Base-by-base conservation (phyloP, 495 filamentous ascomycete species). In the Aspergillus campestris region DNA sequence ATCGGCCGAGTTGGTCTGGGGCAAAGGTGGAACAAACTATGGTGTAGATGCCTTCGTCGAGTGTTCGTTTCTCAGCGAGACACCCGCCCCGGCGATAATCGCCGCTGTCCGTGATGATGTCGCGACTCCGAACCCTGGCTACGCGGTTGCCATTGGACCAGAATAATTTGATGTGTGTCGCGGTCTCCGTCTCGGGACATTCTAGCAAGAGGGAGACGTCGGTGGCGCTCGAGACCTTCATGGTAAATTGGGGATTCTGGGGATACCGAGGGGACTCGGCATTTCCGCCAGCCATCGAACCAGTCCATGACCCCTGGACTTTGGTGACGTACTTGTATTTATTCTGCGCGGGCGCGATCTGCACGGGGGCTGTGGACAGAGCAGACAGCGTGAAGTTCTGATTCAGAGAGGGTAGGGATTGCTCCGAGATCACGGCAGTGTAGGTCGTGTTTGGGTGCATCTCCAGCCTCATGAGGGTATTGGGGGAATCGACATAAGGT, bases 401-500 rank as follows among this genome's bases (percentile, higher is more conserved):
- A 38, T 63, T 73, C 5, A 73, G 64, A 3, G 80, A 65, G 5
- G 84, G 81, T 7, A 97, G 70, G 11, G 81, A 80, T 59, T 92
- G 80, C 55, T 94, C 80, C 8, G 86, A 81, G 31, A 89, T 73
- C 15, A 90, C 89, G 13, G 87, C 65, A 0, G 91, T 97, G 56
- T 89, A 90, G 1, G 72, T 68, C 14, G 71, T 68, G 18, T 65
- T 56, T 13, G 78, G 57, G 18, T 75, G 61, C 48, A 86, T 72
- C 8, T 86, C 79, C 34, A 94, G 73, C 44, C 82, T 79, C 29
- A 92, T 81, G 10, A 97, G 79, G 8, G 84, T 94, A 59, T 97
- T 94, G 9, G 90, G 89, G 2, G 89, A 91, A 60, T 95, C 90
- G 31, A 97, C 89, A 51, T 84, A 95, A n/a, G 86, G 82, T 1